phyloP scores from a whole-genome alignment of 2,329 filamentous ascomycete species.

The Fusarium luffae region DNA sequence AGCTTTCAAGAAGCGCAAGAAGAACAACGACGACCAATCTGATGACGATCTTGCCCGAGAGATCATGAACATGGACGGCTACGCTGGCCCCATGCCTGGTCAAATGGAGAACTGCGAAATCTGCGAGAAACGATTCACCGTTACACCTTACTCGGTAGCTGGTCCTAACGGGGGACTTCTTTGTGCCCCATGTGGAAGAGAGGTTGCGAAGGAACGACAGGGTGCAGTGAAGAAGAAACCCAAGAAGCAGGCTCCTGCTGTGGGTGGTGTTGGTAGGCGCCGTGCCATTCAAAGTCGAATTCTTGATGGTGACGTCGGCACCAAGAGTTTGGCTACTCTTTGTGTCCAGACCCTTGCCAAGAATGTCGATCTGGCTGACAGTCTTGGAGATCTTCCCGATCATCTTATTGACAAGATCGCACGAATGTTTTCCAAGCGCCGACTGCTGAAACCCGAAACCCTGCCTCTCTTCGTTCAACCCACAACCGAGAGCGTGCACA shows the following conservation, averaged over 20 bases:
- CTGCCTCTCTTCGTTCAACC: conserved; percentile 68
- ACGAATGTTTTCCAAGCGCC: conserved; percentile 68
- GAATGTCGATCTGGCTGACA: conserved; percentile 71
- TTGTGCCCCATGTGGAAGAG: conserved; percentile 83
- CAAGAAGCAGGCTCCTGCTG: conserved; percentile 63
- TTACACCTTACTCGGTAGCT: conserved; percentile 87
- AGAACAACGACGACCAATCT: conserved; percentile 45
- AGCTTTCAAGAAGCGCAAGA: conserved; percentile 65
- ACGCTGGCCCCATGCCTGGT: conserved; percentile 72
- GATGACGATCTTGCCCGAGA: conserved; percentile 62
- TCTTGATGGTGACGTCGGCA: conserved; percentile 78
- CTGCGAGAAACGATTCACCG: conserved; percentile 89
- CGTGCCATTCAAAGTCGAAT: conserved; percentile 85
- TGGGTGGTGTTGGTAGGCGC: conserved; percentile 68
- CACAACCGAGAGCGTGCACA: conserved; percentile 60
- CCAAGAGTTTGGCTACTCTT: conserved; percentile 74
- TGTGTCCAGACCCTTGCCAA: conserved; percentile 72
- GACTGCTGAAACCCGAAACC: conserved; percentile 65
- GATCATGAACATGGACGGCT: conserved; percentile 56
- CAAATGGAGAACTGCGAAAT: conserved; percentile 90
- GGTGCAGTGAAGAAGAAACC: conserved; percentile 52
- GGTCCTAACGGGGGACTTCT: conserved; percentile 88
- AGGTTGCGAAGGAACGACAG: conserved; percentile 72
- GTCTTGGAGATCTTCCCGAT: conserved; percentile 68
- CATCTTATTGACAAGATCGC: conserved; percentile 68